These are phyloP conservation scores for Plasmodiophora brassicae DNA, from an alignment of 208 protist genomes.

Conservation along the genomic window DNA sequence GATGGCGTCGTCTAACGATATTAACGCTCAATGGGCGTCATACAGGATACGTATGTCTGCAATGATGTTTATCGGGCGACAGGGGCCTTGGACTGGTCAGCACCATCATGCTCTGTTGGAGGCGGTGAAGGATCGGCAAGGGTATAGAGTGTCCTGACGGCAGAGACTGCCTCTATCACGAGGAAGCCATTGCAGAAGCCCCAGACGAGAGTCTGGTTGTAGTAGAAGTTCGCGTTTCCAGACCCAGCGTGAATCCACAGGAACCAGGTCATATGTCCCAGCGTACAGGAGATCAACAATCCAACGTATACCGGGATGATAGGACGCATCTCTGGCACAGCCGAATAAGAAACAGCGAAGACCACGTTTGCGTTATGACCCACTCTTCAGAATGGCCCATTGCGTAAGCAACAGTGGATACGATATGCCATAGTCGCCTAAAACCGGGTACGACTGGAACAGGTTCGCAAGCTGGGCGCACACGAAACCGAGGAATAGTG, in stretches of 20 bases:
- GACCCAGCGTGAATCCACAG: neutral
- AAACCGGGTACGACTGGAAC: neutral
- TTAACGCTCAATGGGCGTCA: too few species aligned
- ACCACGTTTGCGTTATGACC: neutral
- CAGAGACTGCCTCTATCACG: neutral
- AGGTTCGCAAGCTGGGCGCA: neutral
- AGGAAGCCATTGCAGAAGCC: conserved; percentile 13
- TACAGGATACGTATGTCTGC: too few species aligned
- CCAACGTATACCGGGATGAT: neutral
- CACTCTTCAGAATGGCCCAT: neutral
- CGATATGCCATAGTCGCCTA: neutral
- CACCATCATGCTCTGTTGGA: too few species aligned
- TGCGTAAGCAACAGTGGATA: neutral
- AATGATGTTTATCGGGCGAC: too few species aligned
- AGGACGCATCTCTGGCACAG: neutral
- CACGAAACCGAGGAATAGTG: neutral
- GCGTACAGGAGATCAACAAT: neutral
- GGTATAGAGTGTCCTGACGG: neutral
- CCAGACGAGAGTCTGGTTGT: neutral
- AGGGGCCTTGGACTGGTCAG: too few species aligned
- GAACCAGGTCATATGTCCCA: neutral
- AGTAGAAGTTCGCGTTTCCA: conserved; percentile 23
- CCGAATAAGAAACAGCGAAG: neutral
- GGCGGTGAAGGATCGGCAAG: too few species aligned
- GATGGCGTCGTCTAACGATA: too few species aligned